Evolutionary conservation across 2,329 filamentous ascomycete genomes (phyloP).

Genomic region (Lasiodiplodia sp.): DNA sequence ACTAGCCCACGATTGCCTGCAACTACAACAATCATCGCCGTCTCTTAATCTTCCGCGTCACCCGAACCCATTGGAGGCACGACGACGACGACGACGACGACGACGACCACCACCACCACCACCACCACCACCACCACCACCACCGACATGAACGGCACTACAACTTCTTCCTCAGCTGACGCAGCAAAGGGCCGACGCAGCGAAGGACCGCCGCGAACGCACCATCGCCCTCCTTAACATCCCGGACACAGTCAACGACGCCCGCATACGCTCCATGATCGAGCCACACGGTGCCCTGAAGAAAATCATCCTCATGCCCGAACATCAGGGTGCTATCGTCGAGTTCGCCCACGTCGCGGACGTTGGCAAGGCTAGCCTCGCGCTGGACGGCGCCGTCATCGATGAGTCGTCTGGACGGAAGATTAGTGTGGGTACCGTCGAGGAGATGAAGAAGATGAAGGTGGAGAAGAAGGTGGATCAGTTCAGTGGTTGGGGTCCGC

Average conservation of each 20-base stretch:
- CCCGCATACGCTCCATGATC: conserved; percentile 76
- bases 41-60: conserved; percentile 49
- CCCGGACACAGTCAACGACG: conserved; percentile 90
- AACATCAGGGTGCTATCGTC: conserved; percentile 84
- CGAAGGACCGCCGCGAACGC: conserved; percentile 56
- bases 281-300: conserved; percentile 74
- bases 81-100: too few species aligned
- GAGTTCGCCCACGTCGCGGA: conserved; percentile 76
- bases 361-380: conserved; percentile 73
- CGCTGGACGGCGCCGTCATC: conserved; percentile 49
- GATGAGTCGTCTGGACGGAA: conserved; percentile 44
- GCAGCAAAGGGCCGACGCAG: conserved; percentile 30
- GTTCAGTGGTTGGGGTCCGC: conserved; percentile 57
- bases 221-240: conserved; percentile 85
- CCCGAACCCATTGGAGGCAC: conserved; percentile 30
- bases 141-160: conserved; percentile 11
- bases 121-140: not conserved
- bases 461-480: conserved; percentile 14
- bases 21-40: conserved; percentile 62
- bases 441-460: conserved; percentile 53
- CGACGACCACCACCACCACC: too few species aligned
- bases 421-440: conserved; percentile 57
- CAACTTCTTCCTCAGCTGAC: conserved; percentile 31
- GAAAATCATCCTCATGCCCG: conserved; percentile 79
- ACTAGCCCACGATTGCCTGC: too few species aligned